phyloP scores from a whole-genome alignment of 225 moss, liverwort and hornwort genomes.

The Physcomitrellopsis africana region DNA sequence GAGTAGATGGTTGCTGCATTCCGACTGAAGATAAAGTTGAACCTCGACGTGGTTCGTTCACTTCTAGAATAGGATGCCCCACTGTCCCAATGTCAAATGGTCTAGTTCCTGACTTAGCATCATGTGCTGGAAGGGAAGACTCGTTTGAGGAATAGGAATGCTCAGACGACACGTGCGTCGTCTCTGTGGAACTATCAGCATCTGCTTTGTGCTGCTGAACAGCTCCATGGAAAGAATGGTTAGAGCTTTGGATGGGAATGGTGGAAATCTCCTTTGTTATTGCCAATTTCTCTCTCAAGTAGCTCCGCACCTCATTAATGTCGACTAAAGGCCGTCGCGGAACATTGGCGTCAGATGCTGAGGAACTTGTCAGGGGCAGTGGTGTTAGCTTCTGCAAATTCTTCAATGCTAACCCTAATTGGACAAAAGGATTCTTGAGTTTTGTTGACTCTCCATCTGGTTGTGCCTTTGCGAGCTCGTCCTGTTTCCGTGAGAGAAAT shows the following conservation, averaged over 20 bases:
- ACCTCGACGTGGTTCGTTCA: background rate
- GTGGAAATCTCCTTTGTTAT: constrained; percentile 44
- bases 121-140: constrained; percentile 44
- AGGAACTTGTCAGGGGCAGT: constrained; percentile 13
- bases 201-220: constrained; percentile 17
- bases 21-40: constrained; percentile 4
- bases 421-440: constrained; percentile 45
- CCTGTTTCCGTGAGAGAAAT: constrained; percentile 42
- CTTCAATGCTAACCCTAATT: constrained; percentile 57
- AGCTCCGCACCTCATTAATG: constrained; percentile 49
- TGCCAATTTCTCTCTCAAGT: constrained; percentile 39
- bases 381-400: constrained; percentile 45
- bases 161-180: constrained; percentile 31
- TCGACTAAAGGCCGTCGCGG: constrained; percentile 41
- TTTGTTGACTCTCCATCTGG: constrained; percentile 1
- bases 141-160: constrained; percentile 35
- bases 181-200: constrained; percentile 46
- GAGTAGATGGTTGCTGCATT: constrained; percentile 6
- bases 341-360: background rate
- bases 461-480: constrained; percentile 28
- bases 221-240: constrained; percentile 4
- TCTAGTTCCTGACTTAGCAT: constrained; percentile 41
- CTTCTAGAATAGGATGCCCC: constrained; percentile 54
- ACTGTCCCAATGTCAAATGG: constrained; percentile 68
- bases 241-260: constrained; percentile 23